Conservation (phyloP, 129 eudicot species). For the Heracleum sosnowskyi region DNA sequence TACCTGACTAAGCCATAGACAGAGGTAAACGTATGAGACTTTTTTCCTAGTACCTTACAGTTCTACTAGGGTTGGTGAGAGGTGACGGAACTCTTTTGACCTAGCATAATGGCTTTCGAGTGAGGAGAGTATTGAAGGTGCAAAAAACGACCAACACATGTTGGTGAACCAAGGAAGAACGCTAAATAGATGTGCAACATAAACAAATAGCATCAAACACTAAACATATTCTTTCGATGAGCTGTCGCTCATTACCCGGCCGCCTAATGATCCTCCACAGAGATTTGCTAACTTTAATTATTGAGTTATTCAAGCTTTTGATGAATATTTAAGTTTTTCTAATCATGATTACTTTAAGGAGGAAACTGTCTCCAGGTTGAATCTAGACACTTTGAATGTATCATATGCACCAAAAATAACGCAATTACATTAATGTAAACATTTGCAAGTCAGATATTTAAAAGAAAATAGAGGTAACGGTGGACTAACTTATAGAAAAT, state of each 20-base stretch:
- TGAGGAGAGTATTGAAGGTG: neutral
- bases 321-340: neutral
- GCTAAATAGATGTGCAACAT: neutral
- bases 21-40: too few species aligned
- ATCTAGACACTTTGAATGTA: neutral
- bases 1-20: too few species aligned
- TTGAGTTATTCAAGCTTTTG: neutral
- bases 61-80: too few species aligned
- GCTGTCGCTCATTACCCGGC: slow-evolving; percentile 5
- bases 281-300: neutral
- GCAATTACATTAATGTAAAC: neutral
- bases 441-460: too few species aligned
- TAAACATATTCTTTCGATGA: neutral
- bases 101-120: neutral
- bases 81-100: neutral
- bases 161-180: neutral
- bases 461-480: neutral
- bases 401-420: neutral
- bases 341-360: neutral
- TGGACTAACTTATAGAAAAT: neutral
- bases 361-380: neutral
- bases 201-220: slow-evolving; percentile 2
- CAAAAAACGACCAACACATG: neutral
- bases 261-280: slow-evolving; percentile 1
- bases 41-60: too few species aligned